Base-by-base conservation (phyloP, 768 basidiomycete species). In the Tricholomella constricta region DNA sequence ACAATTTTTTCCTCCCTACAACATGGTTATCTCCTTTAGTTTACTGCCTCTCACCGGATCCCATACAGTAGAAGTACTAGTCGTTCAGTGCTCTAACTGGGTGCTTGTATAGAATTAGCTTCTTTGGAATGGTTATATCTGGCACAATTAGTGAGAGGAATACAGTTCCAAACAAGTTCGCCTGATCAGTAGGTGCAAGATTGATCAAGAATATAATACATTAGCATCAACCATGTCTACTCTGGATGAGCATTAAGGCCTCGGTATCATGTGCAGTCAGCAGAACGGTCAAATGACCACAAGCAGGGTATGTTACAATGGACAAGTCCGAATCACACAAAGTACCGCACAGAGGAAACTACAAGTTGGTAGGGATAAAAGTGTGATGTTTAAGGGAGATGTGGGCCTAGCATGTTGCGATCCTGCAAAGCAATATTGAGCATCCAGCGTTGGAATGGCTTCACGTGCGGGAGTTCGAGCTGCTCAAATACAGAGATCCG, bases 51-150 rank as follows among this genome's bases (percentile, higher is more conserved):
- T 23, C 41, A 36, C 20, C 20, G 54, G 56, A 56, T 54, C 45
- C 58, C 44, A 50, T 51, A 32, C 45, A 57, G 56, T 59, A 52
- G 56, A 47, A 62, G 54, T 55, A 56, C 48, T 55, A 25, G 45
- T 51, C 37, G 43, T 36, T 53, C 20, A 23, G 38, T 62, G 51
- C 48, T 57, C 48, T 15, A 36, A 25, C 46, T 55, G 45, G 55
- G 51, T 52, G 47, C 52, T 56, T 57, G 54, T 56, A 52, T 59
- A 62, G 57, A 54, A 52, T 54, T 48, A 48, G 25, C 45, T 51
- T 37, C 15, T 45, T 51, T 48, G 50, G 42, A 32, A 50, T 22
- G 29, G 36, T 27, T 1, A 43, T 15, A 43, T 43, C 8, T 27
- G 25, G 4, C 5, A n/a, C n/a, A n/a, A n/a, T n/a, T n/a, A n/a